Base-by-base conservation (phyloP, 768 basidiomycete species). In the Nidularia pulvinata region DNA sequence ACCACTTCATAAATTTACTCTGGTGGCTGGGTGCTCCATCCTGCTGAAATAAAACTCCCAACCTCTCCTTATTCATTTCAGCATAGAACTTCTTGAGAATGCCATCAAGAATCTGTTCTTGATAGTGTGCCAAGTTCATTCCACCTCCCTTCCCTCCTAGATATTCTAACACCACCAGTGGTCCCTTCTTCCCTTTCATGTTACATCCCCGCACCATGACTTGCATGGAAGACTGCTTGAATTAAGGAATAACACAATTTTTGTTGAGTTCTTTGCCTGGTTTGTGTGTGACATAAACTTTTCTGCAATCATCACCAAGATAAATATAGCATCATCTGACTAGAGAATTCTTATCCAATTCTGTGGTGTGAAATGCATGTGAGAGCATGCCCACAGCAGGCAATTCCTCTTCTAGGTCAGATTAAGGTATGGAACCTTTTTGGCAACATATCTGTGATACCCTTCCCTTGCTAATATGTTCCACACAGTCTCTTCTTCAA, bases 141-240 rank as follows among this genome's bases (percentile, higher is more conserved):
- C 19, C 19, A 19, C 19, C 19, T 19, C 19, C 19, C 19, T 19
- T 19, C 1, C 19, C 19, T 19, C 59, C 58, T 30, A 53, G 62
- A 43, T 62, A 57, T 48, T 64, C 59, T 32, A 63, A 49, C 37
- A 60, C 56, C 49, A 60, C 49, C 37, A 65, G 11, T 39, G 37
- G 37, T 39, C 37, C 37, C 37, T 39, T 39, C 19, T n/a, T n/a
- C n/a, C n/a, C n/a, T n/a, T n/a, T n/a, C n/a, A n/a, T n/a, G n/a
- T n/a, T n/a, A n/a, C 56, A 61, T 5, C 55, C 59, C 63, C 64
- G 64, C 6, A 65, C 56, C 61, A 65, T 64, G 11, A 62, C 57
- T 32, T 57, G 49, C 7, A 57, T 25, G 7, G 55, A 13, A 5
- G 62, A 61, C 46, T 65, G 56, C 46, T 59, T 64, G 51, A 62